Conservation (phyloP, 306 rosid species). For the Bauhinia variegata region DNA sequence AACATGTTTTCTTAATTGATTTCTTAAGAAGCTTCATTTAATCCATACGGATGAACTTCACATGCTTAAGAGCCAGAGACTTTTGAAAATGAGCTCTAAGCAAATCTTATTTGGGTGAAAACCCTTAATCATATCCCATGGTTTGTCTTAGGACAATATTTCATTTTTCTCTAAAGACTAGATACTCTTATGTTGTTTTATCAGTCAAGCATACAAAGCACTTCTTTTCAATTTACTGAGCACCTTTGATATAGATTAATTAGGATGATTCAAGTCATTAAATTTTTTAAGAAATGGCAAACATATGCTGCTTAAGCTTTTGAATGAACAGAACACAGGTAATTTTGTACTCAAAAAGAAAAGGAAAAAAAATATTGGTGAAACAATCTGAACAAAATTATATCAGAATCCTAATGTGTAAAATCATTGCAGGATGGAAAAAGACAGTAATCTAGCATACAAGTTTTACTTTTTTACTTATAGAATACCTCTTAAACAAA, state of each 20-base stretch:
- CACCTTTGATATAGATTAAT: neutral
- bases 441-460: neutral
- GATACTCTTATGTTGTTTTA: neutral
- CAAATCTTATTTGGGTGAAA: neutral
- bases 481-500: neutral
- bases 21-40: no score
- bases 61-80: neutral
- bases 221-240: neutral
- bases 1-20: no score
- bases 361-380: neutral
- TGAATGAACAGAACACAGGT: constrained; percentile 5
- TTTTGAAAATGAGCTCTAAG: neutral
- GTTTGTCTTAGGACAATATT: neutral
- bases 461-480: neutral
- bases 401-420: neutral
- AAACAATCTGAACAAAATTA: constrained; percentile 8
- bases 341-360: neutral
- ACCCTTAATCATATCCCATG: neutral
- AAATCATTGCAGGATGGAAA: constrained; percentile 15
- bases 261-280: neutral
- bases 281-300: constrained; percentile 1
- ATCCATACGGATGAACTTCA: no score
- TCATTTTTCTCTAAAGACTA: neutral
- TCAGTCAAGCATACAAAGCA: constrained; percentile 6
- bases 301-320: constrained; percentile 1